Evolutionary conservation across 2,329 filamentous ascomycete species (phyloP).

Genomic region (Xylaria sp.): DNA sequence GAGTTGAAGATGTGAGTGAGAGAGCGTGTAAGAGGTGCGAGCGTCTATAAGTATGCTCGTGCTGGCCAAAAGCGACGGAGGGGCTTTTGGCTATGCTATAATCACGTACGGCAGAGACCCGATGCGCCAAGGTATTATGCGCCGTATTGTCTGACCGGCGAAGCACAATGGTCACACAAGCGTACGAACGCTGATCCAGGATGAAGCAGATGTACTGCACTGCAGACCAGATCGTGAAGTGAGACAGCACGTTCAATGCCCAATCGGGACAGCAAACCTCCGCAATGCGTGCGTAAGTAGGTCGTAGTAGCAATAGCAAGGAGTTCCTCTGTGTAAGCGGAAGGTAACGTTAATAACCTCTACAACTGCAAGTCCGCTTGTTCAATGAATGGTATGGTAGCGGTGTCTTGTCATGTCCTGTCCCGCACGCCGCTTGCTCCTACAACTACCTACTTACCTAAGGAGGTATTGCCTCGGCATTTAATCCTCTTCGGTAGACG

Average conservation of each 20-base stretch:
- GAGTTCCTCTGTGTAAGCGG: background rate
- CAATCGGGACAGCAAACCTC: background rate
- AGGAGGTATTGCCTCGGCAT: constrained; percentile 13
- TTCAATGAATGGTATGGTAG: background rate
- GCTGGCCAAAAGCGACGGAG: background rate
- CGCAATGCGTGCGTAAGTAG: background rate
- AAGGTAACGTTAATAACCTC: background rate
- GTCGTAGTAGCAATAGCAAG: background rate
- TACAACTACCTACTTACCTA: background rate
- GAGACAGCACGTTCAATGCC: background rate
- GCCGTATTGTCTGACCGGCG: constrained; percentile 1
- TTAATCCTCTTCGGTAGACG: constrained; percentile 14
- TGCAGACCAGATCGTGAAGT: constrained; percentile 7
- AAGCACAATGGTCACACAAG: background rate
- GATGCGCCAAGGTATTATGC: background rate
- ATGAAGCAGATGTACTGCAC: constrained; percentile 10
- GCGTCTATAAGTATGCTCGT: background rate
- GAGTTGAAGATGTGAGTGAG: background rate
- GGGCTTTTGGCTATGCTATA: background rate
- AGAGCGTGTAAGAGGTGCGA: background rate
- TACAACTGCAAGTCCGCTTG: too few species aligned
- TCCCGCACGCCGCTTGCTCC: background rate
- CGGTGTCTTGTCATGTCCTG: too few species aligned
- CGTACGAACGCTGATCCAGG: constrained; percentile 1
- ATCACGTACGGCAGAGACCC: background rate